Conservation (phyloP, 345 rosid species). For the Excoecaria agallocha region DNA sequence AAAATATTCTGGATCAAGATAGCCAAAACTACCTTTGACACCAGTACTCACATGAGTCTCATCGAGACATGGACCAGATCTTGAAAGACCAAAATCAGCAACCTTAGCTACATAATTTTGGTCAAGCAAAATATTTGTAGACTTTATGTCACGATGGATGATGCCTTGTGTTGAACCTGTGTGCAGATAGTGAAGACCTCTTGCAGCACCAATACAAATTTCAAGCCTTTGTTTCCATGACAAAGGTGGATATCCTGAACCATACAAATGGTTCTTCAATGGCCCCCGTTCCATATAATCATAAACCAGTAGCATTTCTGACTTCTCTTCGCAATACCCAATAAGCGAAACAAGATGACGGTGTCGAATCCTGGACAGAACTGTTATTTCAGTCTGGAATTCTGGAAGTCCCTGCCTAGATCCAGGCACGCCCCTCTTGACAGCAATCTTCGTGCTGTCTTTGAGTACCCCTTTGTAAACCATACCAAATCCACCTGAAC, state of each 20-base stretch:
- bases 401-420: constrained; percentile 96
- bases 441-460: constrained; percentile 77
- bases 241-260: constrained; percentile 53
- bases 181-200: constrained; percentile 94
- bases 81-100: constrained; percentile 95
- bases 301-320: constrained; percentile 89
- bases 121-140: constrained; percentile 84
- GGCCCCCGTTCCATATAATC: constrained; percentile 98
- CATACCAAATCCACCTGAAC: constrained; percentile 95
- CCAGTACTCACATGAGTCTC: constrained; percentile 97
- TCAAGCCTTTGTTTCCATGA: constrained; percentile 95
- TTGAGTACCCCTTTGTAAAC: constrained; percentile 79
- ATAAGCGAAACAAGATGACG: constrained; percentile 90
- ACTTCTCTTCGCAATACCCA: constrained; percentile 90
- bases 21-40: constrained; percentile 96
- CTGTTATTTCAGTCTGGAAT: constrained; percentile 80
- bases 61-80: constrained; percentile 86
- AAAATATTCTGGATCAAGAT: constrained; percentile 94
- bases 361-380: constrained; percentile 83
- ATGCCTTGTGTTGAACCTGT: constrained; percentile 93
- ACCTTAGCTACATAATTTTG: constrained; percentile 65
- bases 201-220: constrained; percentile 86
- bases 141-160: constrained; percentile 95
- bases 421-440: constrained; percentile 86
- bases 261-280: constrained; percentile 74